Base-by-base conservation (phyloP, 2,329 filamentous ascomycete species). In the Thielaviopsis populi region DNA sequence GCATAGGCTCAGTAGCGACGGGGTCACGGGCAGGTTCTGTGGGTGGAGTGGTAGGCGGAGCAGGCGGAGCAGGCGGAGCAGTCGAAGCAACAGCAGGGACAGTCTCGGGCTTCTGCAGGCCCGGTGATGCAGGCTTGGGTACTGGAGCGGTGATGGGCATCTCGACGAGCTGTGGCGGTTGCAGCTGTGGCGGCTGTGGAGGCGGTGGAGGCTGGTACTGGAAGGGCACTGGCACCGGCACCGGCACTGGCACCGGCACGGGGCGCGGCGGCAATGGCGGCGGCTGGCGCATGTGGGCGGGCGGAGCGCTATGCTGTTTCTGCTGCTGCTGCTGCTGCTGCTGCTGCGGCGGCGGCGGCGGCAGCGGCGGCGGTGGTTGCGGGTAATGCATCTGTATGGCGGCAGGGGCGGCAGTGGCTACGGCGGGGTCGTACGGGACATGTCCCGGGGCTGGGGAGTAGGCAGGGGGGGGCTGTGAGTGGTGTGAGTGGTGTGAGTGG, bases 301-400 rank as follows among this genome's bases (percentile, higher is more conserved):
- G 24, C 37, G 19, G 27, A 17, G 22, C 15, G 19, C 24, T 8
- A 24, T 10, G 6, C 33, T 30, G 24, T 15, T 17, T 2, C 30
- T 33, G 30, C 30, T 33, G 30, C 30, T 33, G 30, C 30, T 33
- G 30, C 59, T 61, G 59, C 10, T 13, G 2, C 11, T n/a, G 27
- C 19, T 58, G 22, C 19, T 61, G 59, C 37, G 41, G 48, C 63
- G 24, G 59, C 24, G 6, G 63, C 59, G 1, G 56, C 50, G 17
- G 40, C 54, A n/a, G 50, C 46, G 10, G 59, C 59, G 8, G 59
- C 40, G 3, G 59, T 48, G 2, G 63, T n/a, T 13, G 2, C 11
- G 37, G 27, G 33, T 58, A 37, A 13, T 61, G 59, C 37, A 65
- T 62, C 30, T 56, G 59, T 10, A 65, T 4, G 41, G 48, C 63